phyloP scores from a whole-genome alignment of 2,329 filamentous ascomycete genomes.

The Albophoma yamanashiensis region DNA sequence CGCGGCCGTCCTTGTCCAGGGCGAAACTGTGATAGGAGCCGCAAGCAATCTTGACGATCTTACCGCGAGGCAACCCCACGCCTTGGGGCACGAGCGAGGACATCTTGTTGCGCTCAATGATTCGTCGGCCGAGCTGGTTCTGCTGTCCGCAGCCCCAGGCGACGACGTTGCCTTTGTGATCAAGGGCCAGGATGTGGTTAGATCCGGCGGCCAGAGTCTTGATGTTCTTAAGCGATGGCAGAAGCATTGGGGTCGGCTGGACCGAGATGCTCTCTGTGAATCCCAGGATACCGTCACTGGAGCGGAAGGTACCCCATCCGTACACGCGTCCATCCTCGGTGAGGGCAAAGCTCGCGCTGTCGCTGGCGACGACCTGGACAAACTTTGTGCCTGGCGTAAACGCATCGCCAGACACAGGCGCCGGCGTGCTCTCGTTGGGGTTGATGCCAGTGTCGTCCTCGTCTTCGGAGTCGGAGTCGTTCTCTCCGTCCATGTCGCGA shows the following conservation, averaged over 20 bases:
- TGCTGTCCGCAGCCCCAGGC: slow-evolving; percentile 68
- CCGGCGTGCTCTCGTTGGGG: slow-evolving; percentile 59
- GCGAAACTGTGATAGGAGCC: slow-evolving; percentile 80
- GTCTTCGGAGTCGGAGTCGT: slow-evolving; percentile 45
- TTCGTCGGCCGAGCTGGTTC: slow-evolving; percentile 47
- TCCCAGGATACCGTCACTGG: slow-evolving; percentile 51
- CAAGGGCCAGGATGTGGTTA: slow-evolving; percentile 61
- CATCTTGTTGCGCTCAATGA: slow-evolving; percentile 53
- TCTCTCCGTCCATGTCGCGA: slow-evolving; percentile 42
- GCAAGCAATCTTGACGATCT: slow-evolving; percentile 42
- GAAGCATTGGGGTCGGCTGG: slow-evolving; percentile 40
- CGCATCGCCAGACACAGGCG: slow-evolving; percentile 43
- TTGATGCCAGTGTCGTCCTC: slow-evolving; percentile 57
- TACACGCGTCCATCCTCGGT: slow-evolving; percentile 68
- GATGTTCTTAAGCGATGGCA: slow-evolving; percentile 57
- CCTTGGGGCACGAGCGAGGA: slow-evolving; percentile 48
- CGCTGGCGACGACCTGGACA: slow-evolving; percentile 56
- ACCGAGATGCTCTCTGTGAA: slow-evolving; percentile 43
- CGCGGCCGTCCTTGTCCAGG: slow-evolving; percentile 56
- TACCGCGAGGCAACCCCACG: slow-evolving; percentile 46
- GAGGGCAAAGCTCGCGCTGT: slow-evolving; percentile 66
- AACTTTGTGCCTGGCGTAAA: slow-evolving; percentile 53
- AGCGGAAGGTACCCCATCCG: slow-evolving; percentile 76
- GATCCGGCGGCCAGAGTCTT: slow-evolving; percentile 53
- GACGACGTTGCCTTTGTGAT: slow-evolving; percentile 51